Conservation (phyloP, 306 rosid genomes). For the Pterocarpus macrocarpus region DNA sequence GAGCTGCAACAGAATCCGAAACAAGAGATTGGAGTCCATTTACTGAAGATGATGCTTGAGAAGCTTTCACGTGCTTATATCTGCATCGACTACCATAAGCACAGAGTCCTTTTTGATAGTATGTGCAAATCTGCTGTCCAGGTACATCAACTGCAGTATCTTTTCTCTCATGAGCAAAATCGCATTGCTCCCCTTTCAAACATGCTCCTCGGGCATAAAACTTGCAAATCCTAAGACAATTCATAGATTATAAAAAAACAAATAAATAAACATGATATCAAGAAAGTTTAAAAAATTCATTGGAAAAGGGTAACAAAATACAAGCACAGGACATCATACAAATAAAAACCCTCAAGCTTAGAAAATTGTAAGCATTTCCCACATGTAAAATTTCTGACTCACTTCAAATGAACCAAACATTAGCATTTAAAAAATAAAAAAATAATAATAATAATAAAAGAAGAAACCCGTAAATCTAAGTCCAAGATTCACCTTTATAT, state of each 20-base stretch:
- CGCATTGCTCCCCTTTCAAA: constrained; percentile 90
- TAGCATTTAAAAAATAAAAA: not conserved
- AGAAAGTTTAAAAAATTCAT: constrained; percentile 1
- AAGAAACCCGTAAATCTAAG: not conserved
- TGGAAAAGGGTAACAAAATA: not conserved
- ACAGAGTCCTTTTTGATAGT: constrained; percentile 77
- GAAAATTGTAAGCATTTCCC: constrained; percentile 11
- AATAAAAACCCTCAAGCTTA: constrained; percentile 18
- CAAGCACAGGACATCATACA: constrained; percentile 15
- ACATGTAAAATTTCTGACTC: constrained; percentile 9
- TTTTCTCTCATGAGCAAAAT: constrained; percentile 80
- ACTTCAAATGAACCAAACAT: not conserved
- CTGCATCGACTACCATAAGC: constrained; percentile 91
- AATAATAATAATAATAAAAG: no score
- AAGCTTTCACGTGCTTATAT: constrained; percentile 75
- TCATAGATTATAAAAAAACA: constrained; percentile 1
- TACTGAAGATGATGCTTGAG: constrained; percentile 59
- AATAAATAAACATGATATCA: not conserved
- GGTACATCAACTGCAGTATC: constrained; percentile 64
- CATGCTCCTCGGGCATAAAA: constrained; percentile 88
- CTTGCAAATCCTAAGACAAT: constrained; percentile 67
- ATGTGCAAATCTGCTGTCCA: constrained; percentile 72
- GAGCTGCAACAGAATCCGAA: constrained; percentile 50
- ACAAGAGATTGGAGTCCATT: constrained; percentile 49
- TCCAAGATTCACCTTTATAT: constrained; percentile 1